Evolutionary conservation across 2,329 filamentous ascomycete species (phyloP).

Genomic region (Penicillium griseofulvum): DNA sequence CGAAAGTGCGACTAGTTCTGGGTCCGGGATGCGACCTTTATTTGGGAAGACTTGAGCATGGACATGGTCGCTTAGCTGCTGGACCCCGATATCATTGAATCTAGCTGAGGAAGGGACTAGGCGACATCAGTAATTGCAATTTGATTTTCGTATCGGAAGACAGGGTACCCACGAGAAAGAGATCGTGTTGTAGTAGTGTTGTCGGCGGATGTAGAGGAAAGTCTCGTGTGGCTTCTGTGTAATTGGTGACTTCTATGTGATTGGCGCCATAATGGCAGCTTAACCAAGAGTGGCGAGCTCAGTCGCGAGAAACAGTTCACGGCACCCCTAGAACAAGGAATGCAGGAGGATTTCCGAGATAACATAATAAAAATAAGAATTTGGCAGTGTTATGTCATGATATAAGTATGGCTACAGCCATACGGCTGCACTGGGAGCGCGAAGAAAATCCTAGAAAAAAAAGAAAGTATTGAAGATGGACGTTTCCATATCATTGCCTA

Average conservation of each 20-base stretch:
- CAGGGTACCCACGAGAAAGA: slow-evolving; percentile 28
- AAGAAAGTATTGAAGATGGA: not conserved
- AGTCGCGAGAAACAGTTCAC: slow-evolving; percentile 26
- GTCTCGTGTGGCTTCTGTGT: slow-evolving; percentile 13
- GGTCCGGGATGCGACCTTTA: slow-evolving; percentile 53
- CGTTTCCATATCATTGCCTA: slow-evolving; percentile 22
- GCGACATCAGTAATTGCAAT: slow-evolving; percentile 17
- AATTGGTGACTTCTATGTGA: no score
- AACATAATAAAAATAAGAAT: slow-evolving; percentile 15
- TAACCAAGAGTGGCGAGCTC: slow-evolving; percentile 19
- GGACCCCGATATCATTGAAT: slow-evolving; percentile 90
- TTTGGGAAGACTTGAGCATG: slow-evolving; percentile 77
- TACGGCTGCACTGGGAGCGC: slow-evolving; percentile 5
- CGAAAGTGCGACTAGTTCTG: slow-evolving; percentile 74
- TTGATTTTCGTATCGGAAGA: not conserved
- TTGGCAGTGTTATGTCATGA: slow-evolving; percentile 21
- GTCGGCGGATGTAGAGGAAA: slow-evolving; percentile 10
- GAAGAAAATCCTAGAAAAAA: not conserved
- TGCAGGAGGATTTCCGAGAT: slow-evolving; percentile 28
- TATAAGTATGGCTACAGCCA: slow-evolving; percentile 17
- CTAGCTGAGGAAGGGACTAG: slow-evolving; percentile 56
- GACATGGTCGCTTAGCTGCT: slow-evolving; percentile 83
- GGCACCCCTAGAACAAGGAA: slow-evolving; percentile 33
- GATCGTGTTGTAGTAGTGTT: slow-evolving; percentile 13
- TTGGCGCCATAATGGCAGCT: slow-evolving; percentile 13